A percentile compares a stretch with the other conserved stretches of the same genome.
Conservation (phyloP, 768 basidiomycete species). For the Russula earlei region DNA sequence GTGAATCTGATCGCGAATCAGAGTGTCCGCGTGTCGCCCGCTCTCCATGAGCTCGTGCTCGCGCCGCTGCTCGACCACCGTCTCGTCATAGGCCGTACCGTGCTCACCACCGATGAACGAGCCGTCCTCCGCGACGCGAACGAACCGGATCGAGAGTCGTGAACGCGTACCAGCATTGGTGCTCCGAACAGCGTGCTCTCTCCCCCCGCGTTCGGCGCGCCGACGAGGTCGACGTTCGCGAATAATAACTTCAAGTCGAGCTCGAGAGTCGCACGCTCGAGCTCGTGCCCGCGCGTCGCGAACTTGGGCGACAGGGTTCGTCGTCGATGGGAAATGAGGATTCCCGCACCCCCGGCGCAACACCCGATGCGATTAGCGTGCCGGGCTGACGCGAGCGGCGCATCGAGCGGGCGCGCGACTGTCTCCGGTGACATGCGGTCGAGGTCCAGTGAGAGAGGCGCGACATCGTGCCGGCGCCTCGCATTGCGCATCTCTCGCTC, state of each 20-base stretch:
- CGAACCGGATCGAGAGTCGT: constrained; percentile 94
- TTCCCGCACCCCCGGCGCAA: constrained; percentile 80
- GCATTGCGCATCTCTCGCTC: constrained; percentile 51
- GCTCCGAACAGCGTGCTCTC: constrained; percentile 86
- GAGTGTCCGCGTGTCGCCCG: constrained; percentile 43
- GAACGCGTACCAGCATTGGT: constrained; percentile 67
- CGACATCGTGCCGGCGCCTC: constrained; percentile 33
- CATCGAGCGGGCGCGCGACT: constrained; percentile 35
- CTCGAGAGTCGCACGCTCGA: constrained; percentile 70
- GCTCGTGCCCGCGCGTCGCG: constrained; percentile 67
- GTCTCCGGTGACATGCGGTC: constrained; percentile 37
- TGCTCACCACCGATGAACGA: constrained; percentile 55
- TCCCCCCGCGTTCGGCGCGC: constrained; percentile 90
- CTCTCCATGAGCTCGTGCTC: constrained; percentile 37
- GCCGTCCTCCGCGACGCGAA: constrained; percentile 74
- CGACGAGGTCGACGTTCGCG: constrained; percentile 93
- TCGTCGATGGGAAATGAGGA: constrained; percentile 64
- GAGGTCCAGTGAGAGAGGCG: constrained; percentile 50
- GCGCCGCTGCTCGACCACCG: constrained; percentile 42
- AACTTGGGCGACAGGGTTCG: constrained; percentile 79
- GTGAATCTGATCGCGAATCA: constrained; percentile 72
- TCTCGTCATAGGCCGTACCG: constrained; percentile 56
- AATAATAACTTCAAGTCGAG: constrained; percentile 88
- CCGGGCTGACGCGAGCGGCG: constrained; percentile 53
- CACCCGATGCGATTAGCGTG: constrained; percentile 66